Evolutionary conservation across 2,329 filamentous ascomycete genomes (phyloP).

Genomic region (Paecilomyces variotii): DNA sequence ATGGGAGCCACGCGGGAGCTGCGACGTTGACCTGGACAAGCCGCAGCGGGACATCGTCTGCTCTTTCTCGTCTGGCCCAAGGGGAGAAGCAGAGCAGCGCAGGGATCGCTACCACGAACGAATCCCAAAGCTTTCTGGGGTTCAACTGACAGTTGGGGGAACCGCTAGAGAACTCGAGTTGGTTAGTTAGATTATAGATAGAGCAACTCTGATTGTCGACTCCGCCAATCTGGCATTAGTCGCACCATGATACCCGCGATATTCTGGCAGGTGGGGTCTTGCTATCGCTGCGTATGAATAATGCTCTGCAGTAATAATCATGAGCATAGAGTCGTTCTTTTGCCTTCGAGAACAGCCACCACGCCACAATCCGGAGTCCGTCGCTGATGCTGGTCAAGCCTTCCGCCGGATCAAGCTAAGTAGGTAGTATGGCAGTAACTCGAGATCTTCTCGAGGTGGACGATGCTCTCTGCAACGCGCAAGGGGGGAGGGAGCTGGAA

Average conservation of each 20-base stretch:
- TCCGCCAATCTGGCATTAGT: neutral
- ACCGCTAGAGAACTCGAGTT: neutral
- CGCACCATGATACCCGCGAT: neutral
- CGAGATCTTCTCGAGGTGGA: neutral
- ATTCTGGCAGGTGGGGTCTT: neutral
- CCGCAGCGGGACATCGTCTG: neutral
- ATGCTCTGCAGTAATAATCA: neutral
- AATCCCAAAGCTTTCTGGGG: neutral
- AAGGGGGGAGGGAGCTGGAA: neutral
- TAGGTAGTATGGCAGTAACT: neutral
- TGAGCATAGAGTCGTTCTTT: neutral
- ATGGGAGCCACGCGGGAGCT: neutral
- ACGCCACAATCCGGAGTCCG: neutral
- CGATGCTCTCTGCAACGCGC: neutral
- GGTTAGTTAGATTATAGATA: neutral
- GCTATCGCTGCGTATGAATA: neutral
- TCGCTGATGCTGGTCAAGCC: neutral
- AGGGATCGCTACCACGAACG: neutral
- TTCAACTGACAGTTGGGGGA: neutral
- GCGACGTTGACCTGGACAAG: neutral
- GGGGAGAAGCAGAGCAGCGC: neutral
- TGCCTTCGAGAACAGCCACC: neutral
- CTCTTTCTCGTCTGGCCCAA: neutral
- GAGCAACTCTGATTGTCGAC: neutral
- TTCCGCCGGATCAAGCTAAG: neutral